phyloP scores from a whole-genome alignment of 2,329 filamentous ascomycete genomes.

The Thermochaetoides dissita region DNA sequence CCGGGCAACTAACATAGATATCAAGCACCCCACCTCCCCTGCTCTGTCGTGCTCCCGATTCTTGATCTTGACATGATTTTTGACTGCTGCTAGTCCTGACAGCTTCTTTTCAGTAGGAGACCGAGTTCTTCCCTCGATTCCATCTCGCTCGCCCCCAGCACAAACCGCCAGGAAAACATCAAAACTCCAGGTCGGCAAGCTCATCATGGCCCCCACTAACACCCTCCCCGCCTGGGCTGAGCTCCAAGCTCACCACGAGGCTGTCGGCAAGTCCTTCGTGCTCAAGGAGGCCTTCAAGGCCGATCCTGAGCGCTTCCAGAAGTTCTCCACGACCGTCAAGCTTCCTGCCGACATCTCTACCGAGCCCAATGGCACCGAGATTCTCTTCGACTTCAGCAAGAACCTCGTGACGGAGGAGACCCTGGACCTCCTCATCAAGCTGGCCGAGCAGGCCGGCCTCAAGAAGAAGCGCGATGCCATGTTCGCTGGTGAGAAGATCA shows the following conservation, averaged over 20 bases:
- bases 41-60: background rate
- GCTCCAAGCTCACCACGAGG: conserved; percentile 81
- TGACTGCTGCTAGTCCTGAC: background rate
- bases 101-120: background rate
- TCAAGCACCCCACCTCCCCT: conserved; percentile 5
- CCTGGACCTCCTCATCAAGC: conserved; percentile 68
- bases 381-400: conserved; percentile 98
- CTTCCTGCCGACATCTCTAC: conserved; percentile 62
- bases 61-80: conserved; percentile 1
- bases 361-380: conserved; percentile 47
- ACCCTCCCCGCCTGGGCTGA: conserved; percentile 77
- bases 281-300: conserved; percentile 86
- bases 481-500: conserved; percentile 97
- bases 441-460: conserved; percentile 79
- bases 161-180: no score
- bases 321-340: conserved; percentile 75
- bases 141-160: background rate
- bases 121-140: background rate
- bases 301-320: conserved; percentile 76
- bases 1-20: conserved; percentile 1
- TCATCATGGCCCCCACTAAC: conserved; percentile 65
- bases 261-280: conserved; percentile 75
- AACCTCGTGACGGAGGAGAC: conserved; percentile 96
- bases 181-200: background rate
- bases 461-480: conserved; percentile 93